Base-by-base conservation (phyloP, 2,329 filamentous ascomycete species). In the Cryphonectria nitschkei region DNA sequence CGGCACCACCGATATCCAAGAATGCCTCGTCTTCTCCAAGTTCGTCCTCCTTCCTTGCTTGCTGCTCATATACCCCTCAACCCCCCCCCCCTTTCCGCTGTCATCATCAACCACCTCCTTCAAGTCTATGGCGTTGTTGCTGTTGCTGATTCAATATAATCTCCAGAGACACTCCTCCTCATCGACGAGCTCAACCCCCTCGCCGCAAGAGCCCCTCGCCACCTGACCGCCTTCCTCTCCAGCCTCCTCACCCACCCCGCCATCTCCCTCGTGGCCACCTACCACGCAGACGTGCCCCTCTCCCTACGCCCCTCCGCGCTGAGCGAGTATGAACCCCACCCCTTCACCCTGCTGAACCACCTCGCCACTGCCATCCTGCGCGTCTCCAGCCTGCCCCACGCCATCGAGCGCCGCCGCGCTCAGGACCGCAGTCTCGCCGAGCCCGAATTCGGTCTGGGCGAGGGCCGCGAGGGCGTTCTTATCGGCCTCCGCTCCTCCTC, bases 341-440 rank as follows among this genome's bases (percentile, higher is more conserved):
- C 94, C 0, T 84, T 97, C 16, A 90, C 90, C 1, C 83, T 94
- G 0, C 85, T 98, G 32, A 88, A 87, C 62, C 97, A 97, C 80
- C 89, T 98, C 70, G 93, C 95, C n/a, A 99, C 96, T 3, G 91
- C 94, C 3, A 88, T 98, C 68, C 86, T 98, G 71, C 90, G 88
- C 5, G 85, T 93, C 0, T 89, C 91, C 54, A 92, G 90, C 19
- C 86, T 98, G 54, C 83, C 89, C 9, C 94, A 98, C 75, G 88
- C 93, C 60, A 85, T 96, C 6, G 89, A 90, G 41, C 86, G 88
- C 52, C 94, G 94, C 78, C 87, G 86, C n/a, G 94, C 95, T 3
- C 86, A 87, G 13, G 90, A 96, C 79, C 88, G 92, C 70, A 94
- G 92, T 76, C 83, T 93, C 7, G 88, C 88, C 5, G 91, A 91